These are phyloP conservation scores for Podosphaera leucotricha DNA, from an alignment of 2,329 filamentous ascomycete genomes.

Conservation along the genomic window DNA sequence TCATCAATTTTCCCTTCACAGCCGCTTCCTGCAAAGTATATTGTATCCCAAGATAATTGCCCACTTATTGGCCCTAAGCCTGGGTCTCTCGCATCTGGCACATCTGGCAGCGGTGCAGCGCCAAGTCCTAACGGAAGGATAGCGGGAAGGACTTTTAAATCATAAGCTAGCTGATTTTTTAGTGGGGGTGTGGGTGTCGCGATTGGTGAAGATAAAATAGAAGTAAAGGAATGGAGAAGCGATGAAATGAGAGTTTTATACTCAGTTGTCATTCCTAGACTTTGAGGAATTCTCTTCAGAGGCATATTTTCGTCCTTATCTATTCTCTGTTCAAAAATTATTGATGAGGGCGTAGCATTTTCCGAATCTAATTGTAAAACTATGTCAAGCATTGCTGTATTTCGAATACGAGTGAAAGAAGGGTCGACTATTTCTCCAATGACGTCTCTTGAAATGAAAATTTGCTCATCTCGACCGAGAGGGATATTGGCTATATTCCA, in stretches of 20 bases:
- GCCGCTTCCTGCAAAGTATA: constrained; percentile 48
- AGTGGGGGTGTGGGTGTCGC: constrained; percentile 18
- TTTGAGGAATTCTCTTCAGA: constrained; percentile 6
- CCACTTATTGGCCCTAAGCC: constrained; percentile 12
- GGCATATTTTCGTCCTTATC: constrained; percentile 5
- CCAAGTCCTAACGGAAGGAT: constrained; percentile 28
- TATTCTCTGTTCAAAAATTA: not conserved
- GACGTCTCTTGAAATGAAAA: constrained; percentile 56
- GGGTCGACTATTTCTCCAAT: constrained; percentile 59
- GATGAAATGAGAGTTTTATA: constrained; percentile 20
- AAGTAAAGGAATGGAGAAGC: constrained; percentile 25
- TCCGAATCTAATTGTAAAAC: constrained; percentile 27
- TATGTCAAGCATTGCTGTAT: constrained; percentile 49
- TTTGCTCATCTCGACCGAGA: constrained; percentile 67
- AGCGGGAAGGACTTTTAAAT: constrained; percentile 19
- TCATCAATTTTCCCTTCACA: constrained; percentile 32
- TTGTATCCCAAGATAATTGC: constrained; percentile 39
- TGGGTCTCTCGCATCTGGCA: constrained; percentile 19
- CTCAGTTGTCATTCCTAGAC: constrained; percentile 12
- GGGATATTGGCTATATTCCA: constrained; percentile 60
- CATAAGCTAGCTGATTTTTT: constrained; percentile 14
- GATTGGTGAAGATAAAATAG: constrained; percentile 22
- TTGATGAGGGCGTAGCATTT: not conserved
- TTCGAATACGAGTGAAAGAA: constrained; percentile 57
- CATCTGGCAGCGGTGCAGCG: constrained; percentile 45